A percentile compares a stretch with the other conserved stretches of the same genome.
phyloP scores from a whole-genome alignment of 2,329 filamentous ascomycete species.

The Aulographum hederae region DNA sequence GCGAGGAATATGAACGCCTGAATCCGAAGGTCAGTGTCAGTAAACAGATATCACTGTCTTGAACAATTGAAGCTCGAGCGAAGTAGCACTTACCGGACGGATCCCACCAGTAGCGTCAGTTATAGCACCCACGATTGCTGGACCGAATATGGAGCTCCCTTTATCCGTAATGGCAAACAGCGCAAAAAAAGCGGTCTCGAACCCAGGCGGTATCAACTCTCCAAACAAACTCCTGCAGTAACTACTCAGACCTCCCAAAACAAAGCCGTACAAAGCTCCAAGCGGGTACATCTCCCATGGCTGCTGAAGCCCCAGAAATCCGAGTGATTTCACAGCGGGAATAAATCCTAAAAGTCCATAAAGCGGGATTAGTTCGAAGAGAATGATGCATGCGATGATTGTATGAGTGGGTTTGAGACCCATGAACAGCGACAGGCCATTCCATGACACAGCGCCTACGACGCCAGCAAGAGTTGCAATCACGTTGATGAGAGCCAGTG shows the following conservation, averaged over 20 bases:
- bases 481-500: conserved; percentile 81
- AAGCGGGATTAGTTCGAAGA: conserved; percentile 84
- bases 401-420: conserved; percentile 65
- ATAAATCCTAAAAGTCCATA: conserved; percentile 84
- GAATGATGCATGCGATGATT: conserved; percentile 72
- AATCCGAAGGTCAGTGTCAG: too few species aligned
- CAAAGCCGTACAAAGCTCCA: conserved; percentile 78
- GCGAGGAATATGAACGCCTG: conserved; percentile 92
- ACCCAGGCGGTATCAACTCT: conserved; percentile 84
- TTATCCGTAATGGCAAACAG: conserved; percentile 97
- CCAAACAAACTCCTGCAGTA: conserved; percentile 89
- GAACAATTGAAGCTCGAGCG: conserved; percentile 7
- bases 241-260: conserved; percentile 77
- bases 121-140: conserved; percentile 81
- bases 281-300: conserved; percentile 89
- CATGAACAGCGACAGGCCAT: conserved; percentile 52
- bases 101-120: conserved; percentile 48
- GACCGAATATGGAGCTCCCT: conserved; percentile 82
- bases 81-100: conserved; percentile 25
- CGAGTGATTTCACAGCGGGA: conserved; percentile 55
- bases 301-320: conserved; percentile 72
- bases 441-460: conserved; percentile 78
- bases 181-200: conserved; percentile 89
- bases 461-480: conserved; percentile 75
- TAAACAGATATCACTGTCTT: too few species aligned